A percentile compares a stretch with the other conserved stretches of the same genome.
These are phyloP conservation scores for Epichloe sp. DNA, from an alignment of 2,329 filamentous ascomycete species.

Conservation along the genomic window DNA sequence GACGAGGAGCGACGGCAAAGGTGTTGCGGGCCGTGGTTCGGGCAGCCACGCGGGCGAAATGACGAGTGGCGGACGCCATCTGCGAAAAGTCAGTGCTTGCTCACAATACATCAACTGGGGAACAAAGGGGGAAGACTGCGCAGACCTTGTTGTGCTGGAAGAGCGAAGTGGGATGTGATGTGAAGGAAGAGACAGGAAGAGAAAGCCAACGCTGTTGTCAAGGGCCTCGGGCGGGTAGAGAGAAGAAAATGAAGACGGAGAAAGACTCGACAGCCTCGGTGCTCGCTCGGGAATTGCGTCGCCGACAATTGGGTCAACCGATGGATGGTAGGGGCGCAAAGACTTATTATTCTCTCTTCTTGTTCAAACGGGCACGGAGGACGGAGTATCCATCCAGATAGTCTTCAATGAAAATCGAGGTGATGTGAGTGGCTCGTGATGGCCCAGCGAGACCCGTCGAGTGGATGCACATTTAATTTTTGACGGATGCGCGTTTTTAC, in stretches of 20 bases:
- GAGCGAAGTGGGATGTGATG: neutral
- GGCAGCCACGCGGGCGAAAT: conserved; percentile 44
- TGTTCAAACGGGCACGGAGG: conserved; percentile 1
- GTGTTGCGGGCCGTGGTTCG: conserved; percentile 43
- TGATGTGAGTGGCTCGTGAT: conserved; percentile 2
- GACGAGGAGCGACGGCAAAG: conserved; percentile 46
- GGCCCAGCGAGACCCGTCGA: neutral
- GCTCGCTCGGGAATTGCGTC: neutral
- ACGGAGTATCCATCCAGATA: conserved; percentile 2
- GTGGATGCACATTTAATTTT: no score
- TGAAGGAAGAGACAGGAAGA: neutral
- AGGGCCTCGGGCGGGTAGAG: neutral
- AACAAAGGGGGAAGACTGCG: neutral
- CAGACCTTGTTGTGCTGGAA: neutral
- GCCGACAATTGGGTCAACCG: neutral
- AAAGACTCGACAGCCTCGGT: neutral
- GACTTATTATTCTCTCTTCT: no score
- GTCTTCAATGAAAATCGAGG: conserved; percentile 7
- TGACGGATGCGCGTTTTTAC: no score
- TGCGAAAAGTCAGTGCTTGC: conserved; percentile 7
- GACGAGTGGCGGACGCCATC: conserved; percentile 35
- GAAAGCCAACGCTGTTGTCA: no score
- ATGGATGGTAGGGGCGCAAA: no score
- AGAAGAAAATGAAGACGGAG: neutral
- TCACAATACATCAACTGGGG: neutral